Percentiles rank a stretch among this genome's conserved stretches.
phyloP scores from a whole-genome alignment of 1,284 basidiomycete genomes.

The Agaricales sp. region DNA sequence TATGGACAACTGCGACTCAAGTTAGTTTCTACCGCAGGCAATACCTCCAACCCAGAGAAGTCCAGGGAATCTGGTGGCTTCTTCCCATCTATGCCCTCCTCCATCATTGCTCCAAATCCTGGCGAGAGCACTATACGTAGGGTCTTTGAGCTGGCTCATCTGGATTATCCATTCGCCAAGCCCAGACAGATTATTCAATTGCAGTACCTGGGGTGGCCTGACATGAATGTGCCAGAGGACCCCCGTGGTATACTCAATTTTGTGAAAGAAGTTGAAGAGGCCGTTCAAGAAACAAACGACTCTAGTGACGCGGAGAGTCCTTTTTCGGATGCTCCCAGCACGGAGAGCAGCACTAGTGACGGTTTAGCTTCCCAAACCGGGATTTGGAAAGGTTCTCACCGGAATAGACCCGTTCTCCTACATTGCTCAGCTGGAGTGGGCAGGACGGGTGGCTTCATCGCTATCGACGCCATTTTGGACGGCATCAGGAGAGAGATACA shows the following conservation, averaged over 20 bases:
- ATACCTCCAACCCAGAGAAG: slow-evolving; percentile 12
- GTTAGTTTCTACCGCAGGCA: slow-evolving; percentile 52
- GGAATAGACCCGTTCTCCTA: slow-evolving; percentile 49
- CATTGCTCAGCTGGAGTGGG: slow-evolving; percentile 91
- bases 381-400: slow-evolving; percentile 24
- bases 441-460: slow-evolving; percentile 85
- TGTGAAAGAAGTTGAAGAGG: slow-evolving; percentile 52
- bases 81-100: background rate
- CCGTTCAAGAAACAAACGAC: slow-evolving; percentile 20
- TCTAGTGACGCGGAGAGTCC: slow-evolving; percentile 16
- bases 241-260: slow-evolving; percentile 66
- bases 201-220: slow-evolving; percentile 89
- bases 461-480: slow-evolving; percentile 80
- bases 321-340: background rate
- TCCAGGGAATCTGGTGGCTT: background rate
- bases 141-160: slow-evolving; percentile 59
- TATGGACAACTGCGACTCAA: slow-evolving; percentile 67
- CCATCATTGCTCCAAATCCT: slow-evolving; percentile 9
- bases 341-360: background rate
- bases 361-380: background rate
- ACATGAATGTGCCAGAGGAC: slow-evolving; percentile 86
- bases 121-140: slow-evolving; percentile 18
- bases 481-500: slow-evolving; percentile 58
- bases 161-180: slow-evolving; percentile 42
- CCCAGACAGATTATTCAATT: slow-evolving; percentile 66